Evolutionary conservation across 2,329 filamentous ascomycete species (phyloP).

Genomic region (Trichoderma lentiforme): DNA sequence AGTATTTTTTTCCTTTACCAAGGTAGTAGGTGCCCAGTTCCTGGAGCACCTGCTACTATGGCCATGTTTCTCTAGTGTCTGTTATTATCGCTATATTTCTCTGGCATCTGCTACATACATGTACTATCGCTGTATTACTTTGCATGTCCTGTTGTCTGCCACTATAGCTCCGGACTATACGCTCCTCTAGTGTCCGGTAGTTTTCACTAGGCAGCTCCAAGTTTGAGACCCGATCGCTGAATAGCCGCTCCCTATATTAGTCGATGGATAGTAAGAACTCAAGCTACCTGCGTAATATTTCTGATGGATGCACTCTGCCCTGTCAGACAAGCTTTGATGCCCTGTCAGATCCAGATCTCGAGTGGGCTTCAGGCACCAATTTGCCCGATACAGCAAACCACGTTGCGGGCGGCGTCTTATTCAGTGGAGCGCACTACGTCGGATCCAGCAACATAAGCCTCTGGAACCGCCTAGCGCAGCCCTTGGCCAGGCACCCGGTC

Average conservation of each 20-base stretch:
- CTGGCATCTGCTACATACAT: too few species aligned
- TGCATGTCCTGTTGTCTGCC: too few species aligned
- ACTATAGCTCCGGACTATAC: too few species aligned
- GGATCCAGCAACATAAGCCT: not conserved
- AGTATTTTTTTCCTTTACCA: too few species aligned
- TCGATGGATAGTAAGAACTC: not conserved
- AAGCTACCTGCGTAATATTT: not conserved
- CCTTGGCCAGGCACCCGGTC: not conserved
- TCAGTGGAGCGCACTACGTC: not conserved
- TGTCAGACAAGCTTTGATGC: not conserved
- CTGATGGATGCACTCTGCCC: not conserved
- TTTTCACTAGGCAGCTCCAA: not conserved
- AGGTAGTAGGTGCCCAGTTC: not conserved
- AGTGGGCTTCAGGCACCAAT: not conserved
- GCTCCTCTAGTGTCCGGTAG: not conserved
- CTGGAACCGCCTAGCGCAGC: not conserved
- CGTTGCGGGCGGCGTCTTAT: not conserved
- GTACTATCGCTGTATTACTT: too few species aligned
- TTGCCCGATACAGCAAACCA: not conserved
- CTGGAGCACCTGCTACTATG: not conserved
- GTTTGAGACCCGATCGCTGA: not conserved
- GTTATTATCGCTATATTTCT: not conserved
- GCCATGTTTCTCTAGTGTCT: too few species aligned
- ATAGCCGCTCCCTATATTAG: not conserved
- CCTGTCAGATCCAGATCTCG: not conserved